Conservation (phyloP, 1,284 basidiomycete species). For the Puccinia triticina region DNA sequence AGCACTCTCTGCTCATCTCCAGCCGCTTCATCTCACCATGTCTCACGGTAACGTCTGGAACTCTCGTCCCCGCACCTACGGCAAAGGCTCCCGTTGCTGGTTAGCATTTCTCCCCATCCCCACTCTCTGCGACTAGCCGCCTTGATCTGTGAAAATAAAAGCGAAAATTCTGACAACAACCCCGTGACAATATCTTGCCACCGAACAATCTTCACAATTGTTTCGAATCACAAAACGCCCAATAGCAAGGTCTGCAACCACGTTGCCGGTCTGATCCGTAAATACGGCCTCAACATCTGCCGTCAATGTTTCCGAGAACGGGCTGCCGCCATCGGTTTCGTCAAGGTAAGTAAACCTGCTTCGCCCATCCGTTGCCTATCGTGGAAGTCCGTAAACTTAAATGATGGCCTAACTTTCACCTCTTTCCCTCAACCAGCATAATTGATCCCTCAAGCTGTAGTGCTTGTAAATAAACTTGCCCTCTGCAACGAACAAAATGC, state of each 20-base stretch:
- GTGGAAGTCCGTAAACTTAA: not conserved
- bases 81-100: slow-evolving; percentile 94
- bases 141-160: not conserved
- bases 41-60: slow-evolving; percentile 91
- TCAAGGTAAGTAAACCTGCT: slow-evolving; percentile 33
- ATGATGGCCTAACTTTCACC: not conserved
- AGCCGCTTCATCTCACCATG: slow-evolving; percentile 66
- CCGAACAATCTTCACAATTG: too few species aligned
- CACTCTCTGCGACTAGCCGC: not conserved
- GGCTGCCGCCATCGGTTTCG: slow-evolving; percentile 47
- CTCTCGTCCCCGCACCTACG: slow-evolving; percentile 88
- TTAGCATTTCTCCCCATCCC: slow-evolving; percentile 61
- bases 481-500: slow-evolving; percentile 4
- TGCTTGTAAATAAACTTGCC: slow-evolving; percentile 4
- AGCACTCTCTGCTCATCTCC: not conserved
- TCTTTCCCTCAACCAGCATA: slow-evolving; percentile 8
- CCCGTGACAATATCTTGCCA: slow-evolving; percentile 17
- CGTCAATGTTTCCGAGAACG: slow-evolving; percentile 52
- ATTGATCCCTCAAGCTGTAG: slow-evolving; percentile 18
- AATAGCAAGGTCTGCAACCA: slow-evolving; percentile 88
- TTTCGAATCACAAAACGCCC: not conserved
- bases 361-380: not conserved
- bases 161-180: too few species aligned
- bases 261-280: slow-evolving; percentile 88
- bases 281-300: slow-evolving; percentile 55